Evolutionary conservation across 2,329 filamentous ascomycete genomes (phyloP), one percentile per base, ranked within the genome.

Genomic region (Grosmannia penicillata): DNA sequence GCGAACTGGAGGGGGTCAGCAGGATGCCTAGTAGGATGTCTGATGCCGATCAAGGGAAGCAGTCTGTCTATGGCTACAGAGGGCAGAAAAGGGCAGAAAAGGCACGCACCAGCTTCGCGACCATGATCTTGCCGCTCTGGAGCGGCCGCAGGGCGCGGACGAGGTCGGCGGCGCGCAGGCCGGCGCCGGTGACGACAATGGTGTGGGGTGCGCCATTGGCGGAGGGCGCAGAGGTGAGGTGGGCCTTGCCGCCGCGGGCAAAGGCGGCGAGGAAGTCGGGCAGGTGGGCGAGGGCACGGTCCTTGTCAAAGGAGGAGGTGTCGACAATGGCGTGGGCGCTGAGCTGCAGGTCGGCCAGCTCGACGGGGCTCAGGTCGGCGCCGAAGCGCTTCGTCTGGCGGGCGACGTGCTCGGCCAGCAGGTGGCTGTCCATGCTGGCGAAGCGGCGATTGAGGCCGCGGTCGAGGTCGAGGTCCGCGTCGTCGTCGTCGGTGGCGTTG

Each of bases 381-480:
- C 85, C 82, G 52, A 89, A 93, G 19, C 80, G 71, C 46, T 71
- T 75, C 38, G 83, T 79, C 53, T 82, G 75, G 53, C 91, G 79
- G 7, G 82, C 82, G 44, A 95, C 66, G 55, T 94, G 78, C 55
- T 95, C 89, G 2, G 87, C 83, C 33, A 95, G 63, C 30, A 95
- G 66, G 47, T 78, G 74, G 43, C 75, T 78, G 56, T 94, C 84
- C 78, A 95, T 87, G 43, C 75, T 73, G 32, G 76, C 73, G 54
- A 95, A 82, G 4, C 82, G 73, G 46, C 74, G 75, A 59, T 95
- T 93, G 47, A 95, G 63, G 7, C 80, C 78, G 25, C 78, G 72
- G 49, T 85, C 75, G 31, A 75, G 68, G 53, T 85, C 76, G 41
- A 78, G 56, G 22, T 69, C 60, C n/a, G n/a, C n/a, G 19, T 63